Evolutionary conservation across 257 asterid genomes (phyloP), one percentile per base, ranked within the genome.

Genomic region (Linaria vulgaris): DNA sequence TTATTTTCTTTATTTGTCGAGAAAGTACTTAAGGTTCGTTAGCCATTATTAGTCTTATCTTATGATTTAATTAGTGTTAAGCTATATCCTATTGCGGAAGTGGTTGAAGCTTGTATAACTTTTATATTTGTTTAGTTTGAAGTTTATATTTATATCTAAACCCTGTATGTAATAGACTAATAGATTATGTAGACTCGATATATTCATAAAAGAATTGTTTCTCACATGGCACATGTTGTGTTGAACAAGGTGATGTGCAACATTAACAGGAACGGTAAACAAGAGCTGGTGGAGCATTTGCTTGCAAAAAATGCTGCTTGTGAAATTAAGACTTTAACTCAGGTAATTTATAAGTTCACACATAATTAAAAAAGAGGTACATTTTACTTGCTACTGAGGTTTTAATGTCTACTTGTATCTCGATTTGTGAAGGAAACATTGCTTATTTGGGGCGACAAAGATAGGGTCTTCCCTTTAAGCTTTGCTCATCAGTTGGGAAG

Each of bases 401-500:
- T 16, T 3, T 15, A 10, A 43, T 43, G n/a, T 12, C 5, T 24
- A 27, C 61, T 34, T 21, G 16, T 52, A 5, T 47, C 23, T 56
- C 15, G 6, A 8, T 51, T 27, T 54, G 61, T 70, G 76, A 59
- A 87, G 95, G 90, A 82, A 74, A 76, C 80, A 19, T 54, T 87
- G 69, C 86, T 87, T 6, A 47, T 87, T 54, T 87, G 95, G 95
- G 95, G 95, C 15, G 92, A 87, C 67, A 76, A 69, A 65, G 95
- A 87, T 67, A 80, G 57, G 70, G 61, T 87, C 46, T 84, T 87
- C 86, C 95, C 95, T 11, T 37, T 84, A 56, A 56, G 70, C 66
- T 73, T 78, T 43, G 95, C 83, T 65, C 68, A 73, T 27, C 75
- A 78, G 27, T 64, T 87, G 73, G 83, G 62, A 61, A 82, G 90